Base-by-base conservation (phyloP, 371 early-diverging fungal genomes). In the Mucor racemosus region DNA sequence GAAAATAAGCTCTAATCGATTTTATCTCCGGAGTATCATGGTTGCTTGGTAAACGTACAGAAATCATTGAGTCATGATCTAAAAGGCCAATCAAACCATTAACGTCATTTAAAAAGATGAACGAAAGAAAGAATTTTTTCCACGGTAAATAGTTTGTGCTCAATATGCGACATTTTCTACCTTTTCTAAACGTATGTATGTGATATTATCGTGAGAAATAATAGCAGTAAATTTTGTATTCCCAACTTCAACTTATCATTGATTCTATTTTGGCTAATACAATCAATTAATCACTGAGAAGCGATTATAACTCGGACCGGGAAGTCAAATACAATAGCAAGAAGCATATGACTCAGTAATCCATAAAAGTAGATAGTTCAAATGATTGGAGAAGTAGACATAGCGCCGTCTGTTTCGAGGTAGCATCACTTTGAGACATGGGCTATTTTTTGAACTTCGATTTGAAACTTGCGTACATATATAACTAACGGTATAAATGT, bases 11-110 rank as follows among this genome's bases (percentile, higher is more conserved):
- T 50, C 19, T 48, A 4, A 21, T 13, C n/a, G 48, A 50, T 50
- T 50, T 50, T 50, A 50, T 50, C 50, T 50, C 50, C 50, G 50
- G 50, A 50, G 9, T 50, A 11, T 7, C n/a, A 44, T 44, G 44
- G 17, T 44, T 6, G 44, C 44, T 44, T 26, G 26, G 26, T 26
- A 26, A 17, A n/a, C n/a, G 44, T 26, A 26, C 9, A 38, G 26
- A 21, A 21, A 50, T 26, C 55, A 55, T 55, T 55, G 55, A 55
- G 55, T 55, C 55, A 55, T 55, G 55, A 13, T 35, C 35, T 35
- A 55, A 55, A 53, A 15, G 55, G 55, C 55, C 55, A 55, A 55
- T 55, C 55, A 55, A n/a, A 5, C 21, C 5, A 50, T 4, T 11
- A 21, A 50, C 50, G 50, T 50, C 50, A 21, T 50, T 50, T 50